Conservation (phyloP, 768 basidiomycete genomes). For the Calvatia gigantea region DNA sequence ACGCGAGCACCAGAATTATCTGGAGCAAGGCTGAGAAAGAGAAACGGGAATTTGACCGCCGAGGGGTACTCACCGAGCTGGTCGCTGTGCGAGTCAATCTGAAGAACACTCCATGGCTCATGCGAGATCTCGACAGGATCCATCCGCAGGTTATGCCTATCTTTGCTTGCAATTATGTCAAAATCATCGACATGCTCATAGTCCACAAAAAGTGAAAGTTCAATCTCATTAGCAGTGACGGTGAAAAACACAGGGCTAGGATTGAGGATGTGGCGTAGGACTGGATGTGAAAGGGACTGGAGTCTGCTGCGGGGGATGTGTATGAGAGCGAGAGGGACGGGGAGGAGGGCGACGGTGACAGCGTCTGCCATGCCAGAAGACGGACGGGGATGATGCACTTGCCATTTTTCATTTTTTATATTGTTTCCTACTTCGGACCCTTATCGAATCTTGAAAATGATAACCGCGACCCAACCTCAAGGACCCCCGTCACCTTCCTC, state of each 20-base stretch:
- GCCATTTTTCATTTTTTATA: not conserved
- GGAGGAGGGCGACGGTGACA: slow-evolving; percentile 67
- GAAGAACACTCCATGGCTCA: slow-evolving; percentile 75
- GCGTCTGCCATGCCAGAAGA: slow-evolving; percentile 9
- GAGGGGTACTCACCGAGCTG: slow-evolving; percentile 48
- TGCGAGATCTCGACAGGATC: slow-evolving; percentile 67
- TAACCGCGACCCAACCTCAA: too few species aligned
- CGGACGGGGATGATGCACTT: not conserved
- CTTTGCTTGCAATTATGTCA: slow-evolving; percentile 54
- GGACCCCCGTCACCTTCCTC: too few species aligned
- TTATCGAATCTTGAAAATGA: too few species aligned
- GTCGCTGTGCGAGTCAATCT: slow-evolving; percentile 78
- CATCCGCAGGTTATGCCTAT: slow-evolving; percentile 43
- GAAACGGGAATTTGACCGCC: slow-evolving; percentile 7
- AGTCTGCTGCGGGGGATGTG: slow-evolving; percentile 74
- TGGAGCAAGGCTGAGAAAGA: slow-evolving; percentile 20
- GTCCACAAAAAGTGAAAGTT: slow-evolving; percentile 73
- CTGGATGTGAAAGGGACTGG: slow-evolving; percentile 48
- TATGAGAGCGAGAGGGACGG: slow-evolving; percentile 67
- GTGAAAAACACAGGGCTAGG: slow-evolving; percentile 68
- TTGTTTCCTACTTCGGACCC: not conserved
- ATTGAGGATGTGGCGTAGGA: slow-evolving; percentile 68
- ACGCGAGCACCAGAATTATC: slow-evolving; percentile 72
- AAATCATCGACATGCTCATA: slow-evolving; percentile 55
- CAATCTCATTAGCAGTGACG: slow-evolving; percentile 75